These are phyloP conservation scores for Sugiyamaella neomexicana DNA, from an alignment of 1,139 yeast genomes.

Conservation along the genomic window DNA sequence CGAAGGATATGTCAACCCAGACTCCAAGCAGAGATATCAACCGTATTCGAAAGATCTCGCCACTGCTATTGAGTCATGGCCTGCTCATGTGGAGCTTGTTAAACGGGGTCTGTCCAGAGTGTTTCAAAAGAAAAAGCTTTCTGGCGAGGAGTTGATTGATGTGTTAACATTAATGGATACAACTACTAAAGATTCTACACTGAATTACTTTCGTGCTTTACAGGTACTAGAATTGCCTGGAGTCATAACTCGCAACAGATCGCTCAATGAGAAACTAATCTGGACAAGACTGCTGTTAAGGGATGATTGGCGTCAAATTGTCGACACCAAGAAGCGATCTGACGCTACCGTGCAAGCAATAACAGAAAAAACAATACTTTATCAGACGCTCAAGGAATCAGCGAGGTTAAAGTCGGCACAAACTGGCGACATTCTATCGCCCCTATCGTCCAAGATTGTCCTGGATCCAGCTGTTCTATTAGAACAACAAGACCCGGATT, in stretches of 20 bases:
- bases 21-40: constrained; percentile 13
- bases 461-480: constrained; percentile 10
- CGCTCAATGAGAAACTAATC: constrained; percentile 43
- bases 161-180: constrained; percentile 54
- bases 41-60: constrained; percentile 17
- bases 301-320: constrained; percentile 56
- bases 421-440: constrained; percentile 15
- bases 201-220: constrained; percentile 47
- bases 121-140: constrained; percentile 45
- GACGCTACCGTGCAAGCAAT: constrained; percentile 48
- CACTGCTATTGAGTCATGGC: constrained; percentile 19
- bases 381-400: constrained; percentile 27
- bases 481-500: neutral
- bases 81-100: constrained; percentile 22
- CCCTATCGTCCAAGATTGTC: constrained; percentile 5
- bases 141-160: constrained; percentile 53
- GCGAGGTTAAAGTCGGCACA: neutral
- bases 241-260: constrained; percentile 35
- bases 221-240: constrained; percentile 42
- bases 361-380: constrained; percentile 50
- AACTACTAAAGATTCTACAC: constrained; percentile 36
- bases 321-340: constrained; percentile 46
- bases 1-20: constrained; percentile 8
- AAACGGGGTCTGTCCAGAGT: constrained; percentile 43
- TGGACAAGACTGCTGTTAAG: constrained; percentile 68